phyloP scores from a whole-genome alignment of 352 stramenopile species.

The Phytophthora pseudosyringae region DNA sequence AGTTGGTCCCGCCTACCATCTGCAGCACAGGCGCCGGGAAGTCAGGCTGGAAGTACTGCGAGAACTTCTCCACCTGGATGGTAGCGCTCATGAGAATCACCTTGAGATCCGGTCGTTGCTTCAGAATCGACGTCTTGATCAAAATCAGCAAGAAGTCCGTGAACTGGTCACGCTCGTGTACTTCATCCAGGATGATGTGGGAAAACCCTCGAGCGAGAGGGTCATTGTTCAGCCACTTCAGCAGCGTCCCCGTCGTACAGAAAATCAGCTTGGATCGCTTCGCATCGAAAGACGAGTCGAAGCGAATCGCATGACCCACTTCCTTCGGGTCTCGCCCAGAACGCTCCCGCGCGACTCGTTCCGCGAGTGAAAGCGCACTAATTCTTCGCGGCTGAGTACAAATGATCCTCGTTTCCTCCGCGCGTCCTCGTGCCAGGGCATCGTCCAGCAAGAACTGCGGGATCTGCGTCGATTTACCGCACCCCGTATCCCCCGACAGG shows the following conservation, averaged over 20 bases:
- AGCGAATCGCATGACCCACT: slow-evolving; percentile 93
- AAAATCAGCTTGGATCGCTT: slow-evolving; percentile 95
- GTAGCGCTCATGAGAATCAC: slow-evolving; percentile 97
- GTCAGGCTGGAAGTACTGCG: slow-evolving; percentile 89
- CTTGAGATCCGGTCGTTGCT: slow-evolving; percentile 84
- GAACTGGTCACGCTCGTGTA: slow-evolving; percentile 95
- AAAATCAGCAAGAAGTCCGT: slow-evolving; percentile 97
- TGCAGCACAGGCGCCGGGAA: slow-evolving; percentile 74
- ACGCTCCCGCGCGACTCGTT: slow-evolving; percentile 88
- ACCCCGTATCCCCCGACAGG: slow-evolving; percentile 94
- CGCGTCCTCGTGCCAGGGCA: slow-evolving; percentile 72
- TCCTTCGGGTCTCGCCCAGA: slow-evolving; percentile 53
- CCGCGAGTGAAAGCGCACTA: slow-evolving; percentile 90
- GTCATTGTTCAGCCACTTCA: slow-evolving; percentile 87
- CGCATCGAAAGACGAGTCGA: slow-evolving; percentile 84
- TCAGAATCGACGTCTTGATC: slow-evolving; percentile 89
- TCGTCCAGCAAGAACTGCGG: slow-evolving; percentile 94
- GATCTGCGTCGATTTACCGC: slow-evolving; percentile 94
- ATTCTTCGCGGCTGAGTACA: slow-evolving; percentile 95
- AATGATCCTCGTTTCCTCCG: slow-evolving; percentile 75
- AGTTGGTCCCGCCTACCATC: slow-evolving; percentile 86
- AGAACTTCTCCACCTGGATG: slow-evolving; percentile 94
- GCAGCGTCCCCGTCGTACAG: slow-evolving; percentile 95
- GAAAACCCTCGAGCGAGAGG: slow-evolving; percentile 84
- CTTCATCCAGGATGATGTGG: slow-evolving; percentile 96